A percentile compares a stretch with the other conserved stretches of the same genome.
Evolutionary conservation across 140 eudicot species (phyloP).

Genomic region (Stevia rebaudiana): DNA sequence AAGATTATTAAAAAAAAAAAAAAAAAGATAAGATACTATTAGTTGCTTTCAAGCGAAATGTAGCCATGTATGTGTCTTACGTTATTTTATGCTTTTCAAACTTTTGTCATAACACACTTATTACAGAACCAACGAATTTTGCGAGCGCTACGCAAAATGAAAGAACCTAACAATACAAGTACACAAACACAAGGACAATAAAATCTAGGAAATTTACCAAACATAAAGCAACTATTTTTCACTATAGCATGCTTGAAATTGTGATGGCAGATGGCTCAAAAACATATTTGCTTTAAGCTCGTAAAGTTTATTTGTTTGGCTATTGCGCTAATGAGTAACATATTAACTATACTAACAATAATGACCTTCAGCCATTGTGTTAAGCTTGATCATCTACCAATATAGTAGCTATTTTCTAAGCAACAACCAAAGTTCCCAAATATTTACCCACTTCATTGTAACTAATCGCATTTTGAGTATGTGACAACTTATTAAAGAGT

Average conservation of each 20-base stretch:
- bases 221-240: not conserved
- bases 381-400: not conserved
- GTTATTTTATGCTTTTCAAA: no score
- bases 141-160: no score
- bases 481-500: not conserved
- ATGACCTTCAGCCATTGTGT: not conserved
- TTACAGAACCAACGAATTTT: no score
- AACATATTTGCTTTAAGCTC: not conserved
- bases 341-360: no score
- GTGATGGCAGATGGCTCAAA: not conserved
- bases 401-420: not conserved
- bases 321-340: not conserved
- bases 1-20: no score
- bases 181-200: not conserved
- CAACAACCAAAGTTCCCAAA: not conserved
- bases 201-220: not conserved
- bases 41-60: not conserved
- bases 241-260: not conserved
- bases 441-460: not conserved
- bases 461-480: not conserved
- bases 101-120: no score
- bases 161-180: no score
- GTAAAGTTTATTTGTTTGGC: not conserved
- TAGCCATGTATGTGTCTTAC: no score
- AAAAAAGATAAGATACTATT: not conserved